These are phyloP conservation scores for Mortierella sp. DNA, from an alignment of 371 early-diverging fungal species.

Conservation along the genomic window DNA sequence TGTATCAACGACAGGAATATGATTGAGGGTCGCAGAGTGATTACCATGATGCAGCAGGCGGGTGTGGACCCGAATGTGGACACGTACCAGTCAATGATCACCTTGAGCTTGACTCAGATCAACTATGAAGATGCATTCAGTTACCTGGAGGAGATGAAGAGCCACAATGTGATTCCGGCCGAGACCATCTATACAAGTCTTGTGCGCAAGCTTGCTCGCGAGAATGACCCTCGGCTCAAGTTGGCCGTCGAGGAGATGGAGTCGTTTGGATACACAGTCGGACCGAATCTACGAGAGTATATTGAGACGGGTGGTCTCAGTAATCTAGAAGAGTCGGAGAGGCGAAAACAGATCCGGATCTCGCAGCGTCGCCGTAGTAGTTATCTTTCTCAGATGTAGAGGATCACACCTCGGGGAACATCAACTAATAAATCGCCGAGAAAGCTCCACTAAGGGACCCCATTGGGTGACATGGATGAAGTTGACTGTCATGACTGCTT, in stretches of 20 bases:
- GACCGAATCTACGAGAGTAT: conserved; percentile 43
- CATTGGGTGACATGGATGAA: too few species aligned
- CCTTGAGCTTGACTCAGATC: conserved; percentile 59
- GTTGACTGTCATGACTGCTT: too few species aligned
- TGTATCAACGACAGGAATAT: conserved; percentile 64
- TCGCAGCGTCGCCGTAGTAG: conserved; percentile 38
- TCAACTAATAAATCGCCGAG: too few species aligned
- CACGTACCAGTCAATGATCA: conserved; percentile 70
- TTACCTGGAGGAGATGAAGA: conserved; percentile 83
- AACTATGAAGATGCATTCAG: conserved; percentile 82
- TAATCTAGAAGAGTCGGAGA: conserved; percentile 50
- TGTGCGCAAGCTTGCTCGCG: conserved; percentile 68
- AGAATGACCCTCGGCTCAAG: conserved; percentile 74
- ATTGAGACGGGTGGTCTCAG: conserved; percentile 54
- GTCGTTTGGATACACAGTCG: conserved; percentile 65
- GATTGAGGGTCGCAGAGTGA: conserved; percentile 64
- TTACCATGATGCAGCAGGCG: conserved; percentile 66
- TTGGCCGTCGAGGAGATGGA: conserved; percentile 80
- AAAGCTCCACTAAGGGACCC: too few species aligned
- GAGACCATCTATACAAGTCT: conserved; percentile 63
- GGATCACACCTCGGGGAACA: too few species aligned
- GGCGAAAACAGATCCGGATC: conserved; percentile 37
- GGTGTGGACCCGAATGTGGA: conserved; percentile 63
- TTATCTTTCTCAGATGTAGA: not conserved
- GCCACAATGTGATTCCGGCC: conserved; percentile 71